These are phyloP conservation scores for Trametes meyenii DNA, from an alignment of 768 basidiomycete species.

Conservation along the genomic window DNA sequence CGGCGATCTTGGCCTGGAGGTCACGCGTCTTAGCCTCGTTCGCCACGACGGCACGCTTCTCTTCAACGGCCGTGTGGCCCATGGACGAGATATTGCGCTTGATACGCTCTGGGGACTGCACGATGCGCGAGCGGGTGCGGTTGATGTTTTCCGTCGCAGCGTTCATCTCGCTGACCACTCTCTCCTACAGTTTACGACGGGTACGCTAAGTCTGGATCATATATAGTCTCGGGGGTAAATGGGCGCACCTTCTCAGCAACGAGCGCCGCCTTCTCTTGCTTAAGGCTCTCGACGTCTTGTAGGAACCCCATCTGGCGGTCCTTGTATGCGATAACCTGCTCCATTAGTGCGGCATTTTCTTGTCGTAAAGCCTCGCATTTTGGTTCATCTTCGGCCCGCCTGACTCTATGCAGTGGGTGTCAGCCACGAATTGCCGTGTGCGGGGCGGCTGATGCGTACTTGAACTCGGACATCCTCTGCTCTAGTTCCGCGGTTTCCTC, in stretches of 20 bases:
- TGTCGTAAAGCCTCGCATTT: constrained; percentile 58
- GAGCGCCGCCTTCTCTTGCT: constrained; percentile 66
- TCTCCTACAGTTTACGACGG: constrained; percentile 47
- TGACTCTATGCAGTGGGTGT: constrained; percentile 45
- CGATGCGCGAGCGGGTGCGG: constrained; percentile 73
- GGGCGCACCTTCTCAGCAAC: constrained; percentile 62
- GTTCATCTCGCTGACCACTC: constrained; percentile 60
- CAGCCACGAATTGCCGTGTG: background rate
- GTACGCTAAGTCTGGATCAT: background rate
- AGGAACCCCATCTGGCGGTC: constrained; percentile 60
- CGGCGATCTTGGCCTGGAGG: constrained; percentile 71
- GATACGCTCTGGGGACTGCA: constrained; percentile 90
- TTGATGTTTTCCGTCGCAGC: constrained; percentile 61
- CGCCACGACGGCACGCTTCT: constrained; percentile 64
- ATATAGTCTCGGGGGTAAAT: background rate
- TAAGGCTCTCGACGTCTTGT: constrained; percentile 70
- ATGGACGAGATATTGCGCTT: constrained; percentile 82
- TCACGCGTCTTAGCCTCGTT: constrained; percentile 80
- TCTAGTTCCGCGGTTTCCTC: constrained; percentile 53
- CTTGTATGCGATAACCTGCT: constrained; percentile 70
- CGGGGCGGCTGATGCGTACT: constrained; percentile 43
- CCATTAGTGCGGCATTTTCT: constrained; percentile 64
- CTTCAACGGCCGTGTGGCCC: constrained; percentile 64
- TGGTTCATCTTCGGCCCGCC: constrained; percentile 71
- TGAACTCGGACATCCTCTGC: constrained; percentile 54